A percentile compares a stretch with the other conserved stretches of the same genome.
These are phyloP conservation scores for Persicaria tinctoria DNA, from an alignment of 148 eudicot species.

Conservation along the genomic window DNA sequence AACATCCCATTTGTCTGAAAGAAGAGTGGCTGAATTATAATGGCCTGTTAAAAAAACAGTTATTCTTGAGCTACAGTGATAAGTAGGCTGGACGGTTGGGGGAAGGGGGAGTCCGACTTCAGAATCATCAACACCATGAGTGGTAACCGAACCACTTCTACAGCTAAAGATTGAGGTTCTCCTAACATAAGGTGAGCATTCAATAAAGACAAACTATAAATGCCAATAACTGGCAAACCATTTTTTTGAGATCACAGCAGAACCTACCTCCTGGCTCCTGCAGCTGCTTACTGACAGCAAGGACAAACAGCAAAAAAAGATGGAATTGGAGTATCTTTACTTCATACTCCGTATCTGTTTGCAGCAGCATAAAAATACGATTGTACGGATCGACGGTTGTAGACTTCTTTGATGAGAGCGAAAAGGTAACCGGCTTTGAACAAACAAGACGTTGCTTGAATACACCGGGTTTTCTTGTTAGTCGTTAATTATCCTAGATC, in stretches of 20 bases:
- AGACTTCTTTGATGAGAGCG: too few relatives aligned
- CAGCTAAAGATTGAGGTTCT: neutral
- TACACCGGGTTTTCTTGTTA: neutral
- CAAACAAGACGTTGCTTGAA: neutral
- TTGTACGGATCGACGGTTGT: too few relatives aligned
- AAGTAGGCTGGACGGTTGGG: neutral
- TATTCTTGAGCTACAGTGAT: conserved; percentile 1
- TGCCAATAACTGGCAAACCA: neutral
- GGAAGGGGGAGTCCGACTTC: neutral
- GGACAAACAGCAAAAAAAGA: neutral
- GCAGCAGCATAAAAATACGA: neutral
- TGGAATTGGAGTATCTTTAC: too few relatives aligned
- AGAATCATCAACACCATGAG: neutral
- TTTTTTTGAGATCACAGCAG: neutral
- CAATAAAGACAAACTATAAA: neutral
- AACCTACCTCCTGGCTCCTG: too few relatives aligned
- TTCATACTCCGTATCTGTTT: neutral
- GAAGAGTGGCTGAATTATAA: too few relatives aligned
- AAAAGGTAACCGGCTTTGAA: neutral
- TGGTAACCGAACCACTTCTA: neutral
- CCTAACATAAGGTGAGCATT: neutral
- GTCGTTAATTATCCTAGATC: neutral
- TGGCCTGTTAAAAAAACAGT: neutral
- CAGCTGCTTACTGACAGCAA: neutral
- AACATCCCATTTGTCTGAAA: neutral